Percentiles rank a stretch among this genome's conserved stretches.
phyloP scores from a whole-genome alignment of 805 yeast species.

The Phaffomyces antillensis region DNA sequence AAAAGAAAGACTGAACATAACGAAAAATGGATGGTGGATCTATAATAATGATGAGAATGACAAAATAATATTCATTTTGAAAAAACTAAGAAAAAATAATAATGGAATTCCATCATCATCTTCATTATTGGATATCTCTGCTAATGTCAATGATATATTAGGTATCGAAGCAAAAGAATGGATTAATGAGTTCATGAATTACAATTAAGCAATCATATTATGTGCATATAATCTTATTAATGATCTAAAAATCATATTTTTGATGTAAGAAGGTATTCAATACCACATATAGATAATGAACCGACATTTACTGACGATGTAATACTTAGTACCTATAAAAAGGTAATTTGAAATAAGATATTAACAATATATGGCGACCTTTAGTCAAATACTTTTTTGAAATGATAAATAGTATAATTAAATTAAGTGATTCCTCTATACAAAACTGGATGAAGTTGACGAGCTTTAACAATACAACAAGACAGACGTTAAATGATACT shows the following conservation, averaged over 20 bases:
- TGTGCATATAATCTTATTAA: neutral
- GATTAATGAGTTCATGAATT: slow-evolving; percentile 10
- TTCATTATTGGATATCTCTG: slow-evolving; percentile 14
- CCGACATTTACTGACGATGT: too few relatives aligned
- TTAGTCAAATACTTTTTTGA: too few relatives aligned
- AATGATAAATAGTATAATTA: too few relatives aligned
- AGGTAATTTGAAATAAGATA: too few relatives aligned
- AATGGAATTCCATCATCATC: neutral
- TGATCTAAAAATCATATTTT: too few relatives aligned
- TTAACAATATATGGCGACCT: too few relatives aligned
- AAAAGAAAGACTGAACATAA: slow-evolving; percentile 15
- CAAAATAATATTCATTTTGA: slow-evolving; percentile 11
- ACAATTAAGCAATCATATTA: neutral
- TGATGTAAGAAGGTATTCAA: too few relatives aligned
- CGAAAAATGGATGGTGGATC: slow-evolving; percentile 22
- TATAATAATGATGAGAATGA: slow-evolving; percentile 6
- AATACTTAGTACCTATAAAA: too few relatives aligned
- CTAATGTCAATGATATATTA: slow-evolving; percentile 14
- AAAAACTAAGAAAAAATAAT: slow-evolving; percentile 11
- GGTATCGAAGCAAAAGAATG: slow-evolving; percentile 19
- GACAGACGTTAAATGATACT: too few relatives aligned
- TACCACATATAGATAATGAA: too few relatives aligned
- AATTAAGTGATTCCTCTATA: too few relatives aligned
- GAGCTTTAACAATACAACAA: neutral
- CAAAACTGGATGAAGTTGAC: neutral